Conservation (phyloP, 371 early-diverging fungal genomes). For the Coemansia sp. region DNA sequence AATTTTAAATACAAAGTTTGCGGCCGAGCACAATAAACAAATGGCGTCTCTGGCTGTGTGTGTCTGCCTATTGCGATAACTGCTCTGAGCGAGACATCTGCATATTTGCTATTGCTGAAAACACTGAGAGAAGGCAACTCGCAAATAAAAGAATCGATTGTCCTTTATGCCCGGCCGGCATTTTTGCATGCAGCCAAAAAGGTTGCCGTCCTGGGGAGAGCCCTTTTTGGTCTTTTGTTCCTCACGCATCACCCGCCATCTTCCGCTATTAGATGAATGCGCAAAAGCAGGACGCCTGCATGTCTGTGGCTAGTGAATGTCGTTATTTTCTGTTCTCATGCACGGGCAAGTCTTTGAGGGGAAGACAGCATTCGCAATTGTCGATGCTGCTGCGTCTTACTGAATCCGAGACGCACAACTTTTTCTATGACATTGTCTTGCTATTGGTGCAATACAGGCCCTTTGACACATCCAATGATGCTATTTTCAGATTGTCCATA, state of each 20-base stretch:
- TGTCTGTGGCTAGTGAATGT: constrained; percentile 8
- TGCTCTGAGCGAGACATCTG: background rate
- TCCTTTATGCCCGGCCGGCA: constrained; percentile 7
- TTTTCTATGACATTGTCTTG: background rate
- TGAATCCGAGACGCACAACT: constrained; percentile 3
- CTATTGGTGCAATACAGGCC: background rate
- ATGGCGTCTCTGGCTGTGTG: background rate
- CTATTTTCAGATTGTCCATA: background rate
- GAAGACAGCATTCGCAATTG: constrained; percentile 3
- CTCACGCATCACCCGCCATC: background rate
- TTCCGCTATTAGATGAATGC: background rate
- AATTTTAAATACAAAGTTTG: constrained; percentile 36
- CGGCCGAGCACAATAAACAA: background rate
- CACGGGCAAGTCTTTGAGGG: background rate
- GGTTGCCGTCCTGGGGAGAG: background rate
- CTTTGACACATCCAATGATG: background rate
- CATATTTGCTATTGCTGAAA: background rate
- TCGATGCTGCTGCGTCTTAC: background rate
- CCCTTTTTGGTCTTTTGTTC: constrained; percentile 10
- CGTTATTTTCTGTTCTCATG: constrained; percentile 1
- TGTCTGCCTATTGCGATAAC: background rate
- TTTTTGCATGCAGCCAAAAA: constrained; percentile 5
- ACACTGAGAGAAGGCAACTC: background rate
- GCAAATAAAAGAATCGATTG: constrained; percentile 6
- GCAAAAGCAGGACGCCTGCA: constrained; percentile 8